phyloP scores from a whole-genome alignment of 2,329 filamentous ascomycete genomes.

The Emmonsia crescens region DNA sequence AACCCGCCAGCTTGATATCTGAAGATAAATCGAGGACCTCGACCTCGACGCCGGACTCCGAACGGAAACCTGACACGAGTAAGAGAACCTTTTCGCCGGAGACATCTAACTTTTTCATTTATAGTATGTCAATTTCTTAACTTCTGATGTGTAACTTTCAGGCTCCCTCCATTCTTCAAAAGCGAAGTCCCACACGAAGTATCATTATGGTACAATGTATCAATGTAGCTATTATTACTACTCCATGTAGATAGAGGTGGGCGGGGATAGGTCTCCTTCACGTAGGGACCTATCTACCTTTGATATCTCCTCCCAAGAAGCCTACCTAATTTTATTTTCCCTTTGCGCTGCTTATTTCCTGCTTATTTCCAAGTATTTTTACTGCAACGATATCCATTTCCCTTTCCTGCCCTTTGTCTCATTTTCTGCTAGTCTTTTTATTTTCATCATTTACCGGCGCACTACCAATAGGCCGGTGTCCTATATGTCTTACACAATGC shows the following conservation, averaged over 20 bases:
- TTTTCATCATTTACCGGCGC: not conserved
- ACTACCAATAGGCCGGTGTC: not conserved
- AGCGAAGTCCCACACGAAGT: not conserved
- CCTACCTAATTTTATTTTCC: not conserved
- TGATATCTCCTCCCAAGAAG: not conserved
- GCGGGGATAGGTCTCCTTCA: not conserved
- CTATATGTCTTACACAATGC: not conserved
- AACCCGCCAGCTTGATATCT: not conserved
- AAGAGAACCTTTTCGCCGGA: not conserved
- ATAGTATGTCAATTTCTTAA: not conserved
- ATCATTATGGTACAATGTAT: not conserved
- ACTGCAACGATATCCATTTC: not conserved
- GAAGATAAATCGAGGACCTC: not conserved
- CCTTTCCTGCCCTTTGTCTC: not conserved
- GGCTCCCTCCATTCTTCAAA: not conserved
- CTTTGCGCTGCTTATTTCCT: not conserved
- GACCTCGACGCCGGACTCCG: not conserved
- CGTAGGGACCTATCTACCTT: not conserved
- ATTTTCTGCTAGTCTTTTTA: conserved; percentile 3
- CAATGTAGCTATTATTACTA: conserved; percentile 1
- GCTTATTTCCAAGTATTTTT: not conserved
- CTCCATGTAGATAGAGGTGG: not conserved
- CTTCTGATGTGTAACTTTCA: not conserved
- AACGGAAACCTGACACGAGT: conserved; percentile 1
- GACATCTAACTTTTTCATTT: not conserved